phyloP scores from a whole-genome alignment of 106 monocot species.

The Hemerocallis citrina region DNA sequence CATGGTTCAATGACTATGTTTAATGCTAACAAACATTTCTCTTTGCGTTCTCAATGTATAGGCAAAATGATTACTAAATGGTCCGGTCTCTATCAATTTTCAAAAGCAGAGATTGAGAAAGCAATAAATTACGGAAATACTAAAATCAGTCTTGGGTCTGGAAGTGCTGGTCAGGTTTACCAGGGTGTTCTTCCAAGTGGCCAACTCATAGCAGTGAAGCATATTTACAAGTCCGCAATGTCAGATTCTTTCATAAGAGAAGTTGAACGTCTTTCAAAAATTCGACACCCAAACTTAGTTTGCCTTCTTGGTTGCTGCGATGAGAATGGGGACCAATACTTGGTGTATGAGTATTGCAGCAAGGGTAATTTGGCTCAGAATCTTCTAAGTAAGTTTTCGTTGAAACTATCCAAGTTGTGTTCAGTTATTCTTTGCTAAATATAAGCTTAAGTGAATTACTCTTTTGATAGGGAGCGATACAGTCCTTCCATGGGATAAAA shows the following conservation, averaged over 20 bases:
- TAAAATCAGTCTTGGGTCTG: constrained; percentile 29
- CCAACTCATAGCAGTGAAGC: constrained; percentile 44
- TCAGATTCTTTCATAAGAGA: constrained; percentile 27
- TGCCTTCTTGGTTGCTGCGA: constrained; percentile 35
- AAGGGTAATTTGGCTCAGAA: constrained; percentile 38
- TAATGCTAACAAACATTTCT: neutral
- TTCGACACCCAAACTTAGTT: constrained; percentile 32
- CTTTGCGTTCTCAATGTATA: neutral
- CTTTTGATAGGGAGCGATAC: constrained; percentile 18
- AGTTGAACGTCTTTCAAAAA: constrained; percentile 27
- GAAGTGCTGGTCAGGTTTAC: constrained; percentile 44
- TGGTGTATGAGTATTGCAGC: constrained; percentile 38
- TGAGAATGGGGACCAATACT: constrained; percentile 28
- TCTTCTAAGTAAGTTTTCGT: constrained; percentile 22
- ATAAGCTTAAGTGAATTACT: neutral
- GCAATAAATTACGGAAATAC: constrained; percentile 26
- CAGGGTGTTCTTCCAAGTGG: constrained; percentile 44
- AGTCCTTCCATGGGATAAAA: constrained; percentile 31
- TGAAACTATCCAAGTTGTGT: too few relatives aligned
- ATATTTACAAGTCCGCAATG: constrained; percentile 29
- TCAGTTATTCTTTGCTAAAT: too few relatives aligned
- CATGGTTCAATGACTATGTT: neutral
- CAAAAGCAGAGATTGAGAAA: constrained; percentile 37
- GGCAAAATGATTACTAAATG: constrained; percentile 22
- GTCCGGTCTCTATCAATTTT: constrained; percentile 44